phyloP scores from a whole-genome alignment of 169 alveolate genomes.

The Neospora caninum region DNA sequence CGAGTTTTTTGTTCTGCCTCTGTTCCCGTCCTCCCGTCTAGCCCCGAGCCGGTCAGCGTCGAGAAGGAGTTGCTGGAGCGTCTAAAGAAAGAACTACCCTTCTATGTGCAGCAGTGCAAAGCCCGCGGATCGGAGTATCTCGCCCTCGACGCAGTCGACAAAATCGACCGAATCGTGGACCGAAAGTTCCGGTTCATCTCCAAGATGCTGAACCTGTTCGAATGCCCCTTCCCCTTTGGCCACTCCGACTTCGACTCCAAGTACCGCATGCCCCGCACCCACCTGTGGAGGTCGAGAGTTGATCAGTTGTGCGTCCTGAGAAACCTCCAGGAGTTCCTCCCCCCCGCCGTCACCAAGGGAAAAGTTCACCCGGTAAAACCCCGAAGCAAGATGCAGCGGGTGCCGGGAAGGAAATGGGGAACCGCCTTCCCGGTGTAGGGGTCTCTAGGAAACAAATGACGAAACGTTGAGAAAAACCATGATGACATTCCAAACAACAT shows the following conservation, averaged over 20 bases:
- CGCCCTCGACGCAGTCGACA: conserved; percentile 59
- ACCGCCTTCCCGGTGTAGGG: no score
- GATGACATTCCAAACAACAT: no score
- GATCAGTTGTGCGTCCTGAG: conserved; percentile 66
- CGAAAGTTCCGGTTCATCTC: conserved; percentile 54
- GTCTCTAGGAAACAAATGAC: no score
- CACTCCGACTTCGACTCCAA: conserved; percentile 50
- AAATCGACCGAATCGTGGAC: conserved; percentile 58
- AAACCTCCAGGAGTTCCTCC: conserved; percentile 64
- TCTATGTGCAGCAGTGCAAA: conserved; percentile 64
- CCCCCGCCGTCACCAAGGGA: conserved; percentile 40
- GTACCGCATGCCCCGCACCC: conserved; percentile 43
- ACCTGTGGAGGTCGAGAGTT: conserved; percentile 67
- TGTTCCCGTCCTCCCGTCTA: not conserved
- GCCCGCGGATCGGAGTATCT: conserved; percentile 45
- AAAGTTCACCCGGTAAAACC: conserved; percentile 3
- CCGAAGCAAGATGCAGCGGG: not conserved
- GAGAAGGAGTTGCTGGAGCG: conserved; percentile 55
- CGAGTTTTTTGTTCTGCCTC: no score
- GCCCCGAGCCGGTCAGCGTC: conserved; percentile 66
- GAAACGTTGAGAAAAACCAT: no score
- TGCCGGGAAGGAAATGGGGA: no score
- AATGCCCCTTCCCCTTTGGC: conserved; percentile 64
- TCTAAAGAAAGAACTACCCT: conserved; percentile 54
- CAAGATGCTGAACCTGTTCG: conserved; percentile 51